These are phyloP conservation scores for Bryopsis sp. DNA, from an alignment of 139 green algal species.

Conservation along the genomic window DNA sequence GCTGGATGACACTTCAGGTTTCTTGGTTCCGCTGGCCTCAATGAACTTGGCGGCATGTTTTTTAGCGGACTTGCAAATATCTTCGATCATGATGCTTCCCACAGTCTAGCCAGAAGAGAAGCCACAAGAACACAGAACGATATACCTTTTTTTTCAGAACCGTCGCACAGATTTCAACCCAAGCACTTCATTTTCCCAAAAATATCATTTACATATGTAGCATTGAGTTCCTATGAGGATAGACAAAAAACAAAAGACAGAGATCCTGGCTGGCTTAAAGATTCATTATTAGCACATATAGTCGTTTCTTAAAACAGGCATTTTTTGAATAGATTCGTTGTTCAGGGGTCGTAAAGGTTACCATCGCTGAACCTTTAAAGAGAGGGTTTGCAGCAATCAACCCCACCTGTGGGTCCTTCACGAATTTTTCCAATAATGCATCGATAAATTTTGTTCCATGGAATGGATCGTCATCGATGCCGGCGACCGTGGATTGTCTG, in stretches of 20 bases:
- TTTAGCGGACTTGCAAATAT: slow-evolving; percentile 97
- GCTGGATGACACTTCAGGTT: slow-evolving; percentile 99
- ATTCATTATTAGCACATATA: neutral
- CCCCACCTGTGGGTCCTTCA: slow-evolving; percentile 80
- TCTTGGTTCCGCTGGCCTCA: slow-evolving; percentile 72
- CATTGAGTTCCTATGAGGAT: too few species aligned
- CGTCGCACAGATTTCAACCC: too few species aligned
- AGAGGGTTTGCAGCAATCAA: neutral
- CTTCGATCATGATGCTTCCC: slow-evolving; percentile 99
- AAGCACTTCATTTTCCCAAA: too few species aligned
- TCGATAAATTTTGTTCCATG: slow-evolving; percentile 99
- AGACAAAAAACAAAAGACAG: slow-evolving; percentile 5
- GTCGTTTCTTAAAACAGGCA: too few species aligned
- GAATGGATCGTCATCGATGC: slow-evolving; percentile 87
- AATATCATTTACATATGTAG: too few species aligned
- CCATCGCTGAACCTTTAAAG: slow-evolving; percentile 57
- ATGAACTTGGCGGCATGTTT: slow-evolving; percentile 97
- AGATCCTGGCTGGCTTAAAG: neutral
- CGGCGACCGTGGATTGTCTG: slow-evolving; percentile 93
- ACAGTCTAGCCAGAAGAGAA: too few species aligned
- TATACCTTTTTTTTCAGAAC: too few species aligned
- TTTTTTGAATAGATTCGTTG: too few species aligned
- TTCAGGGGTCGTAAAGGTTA: too few species aligned
- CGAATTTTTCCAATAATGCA: slow-evolving; percentile 92
- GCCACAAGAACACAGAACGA: too few species aligned